Evolutionary conservation across 1,284 basidiomycete genomes (phyloP), one percentile per base, ranked within the genome.

Genomic region (Trametes hirsuta): DNA sequence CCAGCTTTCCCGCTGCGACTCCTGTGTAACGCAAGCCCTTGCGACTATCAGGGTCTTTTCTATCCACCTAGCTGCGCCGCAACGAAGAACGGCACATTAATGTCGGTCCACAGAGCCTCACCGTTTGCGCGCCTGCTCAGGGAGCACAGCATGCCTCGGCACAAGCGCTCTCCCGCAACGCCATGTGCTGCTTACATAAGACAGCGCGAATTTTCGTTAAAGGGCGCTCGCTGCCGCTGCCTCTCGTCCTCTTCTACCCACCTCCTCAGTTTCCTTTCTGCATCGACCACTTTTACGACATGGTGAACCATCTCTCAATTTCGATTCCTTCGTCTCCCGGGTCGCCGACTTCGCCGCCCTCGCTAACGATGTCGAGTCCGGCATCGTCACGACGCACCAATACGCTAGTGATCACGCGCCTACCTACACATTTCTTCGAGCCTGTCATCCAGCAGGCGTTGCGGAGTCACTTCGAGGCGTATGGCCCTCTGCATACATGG

Each of bases 401-500:
- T 62, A 77, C 75, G 1, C 66, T 77, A 22, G 71, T 75, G 15
- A 68, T 77, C 44, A 70, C 75, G 12, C 70, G 70, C 42, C 59
- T 77, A 8, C 75, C 76, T 2, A 51, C 65, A 8, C 63, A 69
- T 14, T 94, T 77, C 84, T 95, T 84, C 77, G 76, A 88, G 44
- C 86, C 88, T 1, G 66, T 81, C 0, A 81, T 93, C 48, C 79
- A 94, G 15, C 73, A 81, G n/a, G 81, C 90, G 5, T 78, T 95
- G 30, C 81, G 79, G 46, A 75, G 79, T 18, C 87, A 94, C 68
- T 95, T 95, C 70, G 78, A 78, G 4, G 72, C 79, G 0, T 94
- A 88, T 70, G 95, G 95, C 15, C 76, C 81, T 34, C 84, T 97
- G 18, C 87, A 91, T 68, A 84, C 90, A 67, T 97, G 94, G 94